Percentiles rank a stretch among this genome's conserved stretches.
Conservation (phyloP, 495 filamentous ascomycete genomes). For the Bombardia bombarda region DNA sequence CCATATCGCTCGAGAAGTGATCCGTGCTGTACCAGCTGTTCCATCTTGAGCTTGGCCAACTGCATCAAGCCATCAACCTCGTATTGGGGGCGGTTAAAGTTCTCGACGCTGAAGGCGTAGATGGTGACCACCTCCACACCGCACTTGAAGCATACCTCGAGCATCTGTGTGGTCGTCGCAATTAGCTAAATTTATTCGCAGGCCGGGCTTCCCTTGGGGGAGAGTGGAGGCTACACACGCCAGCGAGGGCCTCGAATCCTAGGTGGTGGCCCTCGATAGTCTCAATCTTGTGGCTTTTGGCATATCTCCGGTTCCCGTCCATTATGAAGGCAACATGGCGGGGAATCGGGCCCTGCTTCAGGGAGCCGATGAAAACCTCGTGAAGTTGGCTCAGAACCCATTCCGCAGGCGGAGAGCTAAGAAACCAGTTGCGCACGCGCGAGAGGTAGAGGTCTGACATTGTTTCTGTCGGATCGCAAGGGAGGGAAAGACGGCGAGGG, state of each 20-base stretch:
- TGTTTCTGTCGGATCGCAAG: no score
- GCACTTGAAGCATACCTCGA: constrained; percentile 96
- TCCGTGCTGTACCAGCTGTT: constrained; percentile 85
- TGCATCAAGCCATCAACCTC: constrained; percentile 97
- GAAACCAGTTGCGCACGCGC: constrained; percentile 74
- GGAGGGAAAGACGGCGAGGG: no score
- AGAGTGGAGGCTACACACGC: constrained; percentile 36
- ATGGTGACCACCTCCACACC: constrained; percentile 93
- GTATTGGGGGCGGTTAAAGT: constrained; percentile 96
- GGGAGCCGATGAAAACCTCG: constrained; percentile 74
- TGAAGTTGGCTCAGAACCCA: constrained; percentile 65
- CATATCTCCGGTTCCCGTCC: constrained; percentile 95
- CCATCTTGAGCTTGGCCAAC: constrained; percentile 89
- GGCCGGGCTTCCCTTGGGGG: no score
- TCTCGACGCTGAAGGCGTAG: constrained; percentile 97
- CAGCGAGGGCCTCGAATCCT: constrained; percentile 89
- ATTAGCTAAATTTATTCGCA: no score
- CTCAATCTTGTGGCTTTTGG: constrained; percentile 83
- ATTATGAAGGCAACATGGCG: constrained; percentile 96
- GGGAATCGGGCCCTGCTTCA: constrained; percentile 85
- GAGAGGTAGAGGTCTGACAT: constrained; percentile 58
- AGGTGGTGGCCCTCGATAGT: constrained; percentile 95
- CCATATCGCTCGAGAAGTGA: constrained; percentile 91
- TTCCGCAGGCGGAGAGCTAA: constrained; percentile 82
- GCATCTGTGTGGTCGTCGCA: constrained; percentile 52